These are phyloP conservation scores for Drechslera avenae DNA, from an alignment of 2,329 filamentous ascomycete species.

Conservation along the genomic window DNA sequence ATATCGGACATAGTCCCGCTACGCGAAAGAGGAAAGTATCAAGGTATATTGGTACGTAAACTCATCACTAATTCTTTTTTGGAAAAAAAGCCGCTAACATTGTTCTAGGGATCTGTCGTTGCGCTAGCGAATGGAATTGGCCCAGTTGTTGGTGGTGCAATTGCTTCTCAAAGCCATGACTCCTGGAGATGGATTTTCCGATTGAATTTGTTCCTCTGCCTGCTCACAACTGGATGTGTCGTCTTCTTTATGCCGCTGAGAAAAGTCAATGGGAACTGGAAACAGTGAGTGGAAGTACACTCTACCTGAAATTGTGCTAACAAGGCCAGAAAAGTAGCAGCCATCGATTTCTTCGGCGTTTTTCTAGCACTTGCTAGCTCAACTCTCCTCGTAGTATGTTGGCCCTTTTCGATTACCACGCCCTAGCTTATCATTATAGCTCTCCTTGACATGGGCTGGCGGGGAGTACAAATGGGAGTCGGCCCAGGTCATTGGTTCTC, in stretches of 20 bases:
- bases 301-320: not conserved
- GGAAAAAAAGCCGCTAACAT: not conserved
- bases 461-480: slow-evolving; percentile 60
- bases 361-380: slow-evolving; percentile 59
- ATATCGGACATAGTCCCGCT: slow-evolving; percentile 47
- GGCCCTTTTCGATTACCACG: not conserved
- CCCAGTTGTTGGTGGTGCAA: slow-evolving; percentile 34
- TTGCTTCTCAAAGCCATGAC: slow-evolving; percentile 26
- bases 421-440: slow-evolving; percentile 11
- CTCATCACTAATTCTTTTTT: not conserved
- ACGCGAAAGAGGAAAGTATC: slow-evolving; percentile 47
- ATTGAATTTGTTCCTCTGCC: slow-evolving; percentile 45
- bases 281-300: slow-evolving; percentile 46
- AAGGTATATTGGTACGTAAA: slow-evolving; percentile 36
- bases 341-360: slow-evolving; percentile 65
- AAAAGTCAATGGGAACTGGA: slow-evolving; percentile 56
- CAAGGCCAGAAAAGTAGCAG: slow-evolving; percentile 20
- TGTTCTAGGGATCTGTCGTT: slow-evolving; percentile 42
- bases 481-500: slow-evolving; percentile 57
- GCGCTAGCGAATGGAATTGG: slow-evolving; percentile 35
- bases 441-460: slow-evolving; percentile 63
- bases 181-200: slow-evolving; percentile 32
- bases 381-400: slow-evolving; percentile 62
- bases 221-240: slow-evolving; percentile 25
- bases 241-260: slow-evolving; percentile 48